Base-by-base conservation (phyloP, 2,329 filamentous ascomycete genomes). In the Aureobasidium sp. region DNA sequence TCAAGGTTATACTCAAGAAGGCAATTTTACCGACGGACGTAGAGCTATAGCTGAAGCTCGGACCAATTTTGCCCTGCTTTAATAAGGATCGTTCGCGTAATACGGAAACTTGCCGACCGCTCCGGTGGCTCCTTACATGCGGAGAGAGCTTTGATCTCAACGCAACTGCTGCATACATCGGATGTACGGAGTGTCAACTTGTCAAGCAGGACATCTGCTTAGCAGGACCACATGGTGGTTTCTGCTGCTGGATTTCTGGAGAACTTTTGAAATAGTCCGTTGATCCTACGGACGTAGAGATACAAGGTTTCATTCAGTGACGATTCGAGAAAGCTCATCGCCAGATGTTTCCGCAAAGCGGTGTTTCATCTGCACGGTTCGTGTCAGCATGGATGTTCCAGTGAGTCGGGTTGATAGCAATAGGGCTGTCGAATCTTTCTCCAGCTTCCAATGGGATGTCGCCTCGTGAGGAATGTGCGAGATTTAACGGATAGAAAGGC, bases 101-200 rank as follows among this genome's bases (percentile, higher is more conserved):
- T 42, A 55, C 51, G 26, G 36, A 7, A 29, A 29, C 36, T 26
- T 41, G 51, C 51, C 51, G 36, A 55, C 37, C 37, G 17, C 23
- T 42, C 51, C 51, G 36, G 42, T 26, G 26, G 17, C 23, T 42
- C 37, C 51, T 55, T 26, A 29, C 51, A 55, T 55, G 51, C 51
- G 51, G 37, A 55, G 36, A 55, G 8, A 55, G 51, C 37, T 55
- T 55, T 55, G 51, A 32, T 55, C 51, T 55, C 51, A 55, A n/a
- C 12, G 51, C 27, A 53, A 41, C 20, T 53, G 36, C 23, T 53
- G 34, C 51, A 41, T 27, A 39, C 36, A 10, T 29, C 36, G 32
- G 23, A 27, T 23, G 8, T 17, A 5, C 36, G 50, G 34, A 27
- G 8, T 23, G 27, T 39, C 13, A 20, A 39, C 36, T 36, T 36